Conservation (phyloP, 2,329 filamentous ascomycete genomes). For the Colletotrichum coccodes region DNA sequence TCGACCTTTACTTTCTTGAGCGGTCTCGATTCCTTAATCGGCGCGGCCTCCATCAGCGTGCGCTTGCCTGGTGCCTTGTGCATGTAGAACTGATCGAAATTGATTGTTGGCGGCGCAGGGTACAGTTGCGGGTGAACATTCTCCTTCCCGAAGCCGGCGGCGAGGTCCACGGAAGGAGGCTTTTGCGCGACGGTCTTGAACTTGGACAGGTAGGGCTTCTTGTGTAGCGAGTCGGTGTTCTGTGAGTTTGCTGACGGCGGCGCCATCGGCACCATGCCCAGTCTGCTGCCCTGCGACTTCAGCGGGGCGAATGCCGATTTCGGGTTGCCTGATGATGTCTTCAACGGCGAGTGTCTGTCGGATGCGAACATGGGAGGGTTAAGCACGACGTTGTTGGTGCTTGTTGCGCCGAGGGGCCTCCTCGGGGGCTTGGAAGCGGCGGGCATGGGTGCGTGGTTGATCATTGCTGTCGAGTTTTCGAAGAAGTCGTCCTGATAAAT, state of each 20-base stretch:
- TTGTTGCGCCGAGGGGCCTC: slow-evolving; percentile 59
- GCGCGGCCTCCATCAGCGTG: slow-evolving; percentile 76
- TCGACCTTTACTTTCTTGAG: slow-evolving; percentile 76
- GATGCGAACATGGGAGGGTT: slow-evolving; percentile 67
- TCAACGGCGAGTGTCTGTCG: slow-evolving; percentile 75
- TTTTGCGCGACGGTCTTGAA: slow-evolving; percentile 68
- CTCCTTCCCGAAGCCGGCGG: slow-evolving; percentile 61
- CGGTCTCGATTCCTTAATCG: slow-evolving; percentile 74
- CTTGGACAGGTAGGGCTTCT: slow-evolving; percentile 70
- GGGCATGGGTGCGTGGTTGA: slow-evolving; percentile 68
- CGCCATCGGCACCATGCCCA: slow-evolving; percentile 75
- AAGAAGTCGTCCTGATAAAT: slow-evolving; percentile 65
- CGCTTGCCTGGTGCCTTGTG: slow-evolving; percentile 68
- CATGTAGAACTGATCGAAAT: slow-evolving; percentile 60
- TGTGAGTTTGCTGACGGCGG: slow-evolving; percentile 67
- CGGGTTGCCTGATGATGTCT: slow-evolving; percentile 64
- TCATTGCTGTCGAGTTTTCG: slow-evolving; percentile 57
- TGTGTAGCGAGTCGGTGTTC: slow-evolving; percentile 74
- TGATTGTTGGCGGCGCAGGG: slow-evolving; percentile 57
- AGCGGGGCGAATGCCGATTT: slow-evolving; percentile 71
- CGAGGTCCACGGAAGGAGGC: slow-evolving; percentile 53
- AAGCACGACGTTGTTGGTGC: slow-evolving; percentile 75
- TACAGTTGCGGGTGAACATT: slow-evolving; percentile 64
- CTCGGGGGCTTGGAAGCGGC: slow-evolving; percentile 58
- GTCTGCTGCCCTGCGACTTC: slow-evolving; percentile 63